Conservation (phyloP, 495 filamentous ascomycete genomes). For the Hapsidospora chrysogenum region DNA sequence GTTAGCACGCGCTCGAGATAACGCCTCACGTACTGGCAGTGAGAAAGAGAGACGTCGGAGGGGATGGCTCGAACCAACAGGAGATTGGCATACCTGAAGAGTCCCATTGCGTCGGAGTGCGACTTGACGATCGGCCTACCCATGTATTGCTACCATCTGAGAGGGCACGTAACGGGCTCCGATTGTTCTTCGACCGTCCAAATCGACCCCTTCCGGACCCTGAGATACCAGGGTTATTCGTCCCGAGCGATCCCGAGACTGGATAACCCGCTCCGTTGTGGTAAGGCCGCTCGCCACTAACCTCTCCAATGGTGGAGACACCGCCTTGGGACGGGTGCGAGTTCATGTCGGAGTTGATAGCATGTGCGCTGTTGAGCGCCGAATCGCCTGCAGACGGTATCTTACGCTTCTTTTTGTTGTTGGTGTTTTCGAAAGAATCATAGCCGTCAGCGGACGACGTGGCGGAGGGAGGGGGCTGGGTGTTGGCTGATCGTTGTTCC, state of each 20-base stretch:
- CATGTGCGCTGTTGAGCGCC: conserved; percentile 30
- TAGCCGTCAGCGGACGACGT: conserved; percentile 65
- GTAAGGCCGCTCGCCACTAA: not conserved
- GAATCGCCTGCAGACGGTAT: conserved; percentile 73
- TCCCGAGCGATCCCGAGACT: too few relatives aligned
- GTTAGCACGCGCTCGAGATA: conserved; percentile 4
- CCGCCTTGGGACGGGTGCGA: conserved; percentile 12
- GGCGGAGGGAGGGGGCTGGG: conserved; percentile 28
- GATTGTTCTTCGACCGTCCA: conserved; percentile 44
- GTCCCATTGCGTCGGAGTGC: not conserved
- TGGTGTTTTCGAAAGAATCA: conserved; percentile 95
- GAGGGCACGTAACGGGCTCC: conserved; percentile 45
- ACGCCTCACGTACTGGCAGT: too few relatives aligned
- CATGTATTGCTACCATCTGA: conserved; percentile 36
- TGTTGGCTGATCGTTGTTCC: conserved; percentile 13
- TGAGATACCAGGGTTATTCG: conserved; percentile 50
- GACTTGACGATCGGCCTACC: conserved; percentile 29
- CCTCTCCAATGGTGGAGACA: not conserved
- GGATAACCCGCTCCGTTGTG: conserved; percentile 17
- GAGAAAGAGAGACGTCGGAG: too few relatives aligned
- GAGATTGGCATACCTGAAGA: not conserved
- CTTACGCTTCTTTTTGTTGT: conserved; percentile 99
- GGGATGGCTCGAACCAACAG: too few relatives aligned
- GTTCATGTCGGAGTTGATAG: conserved; percentile 30
- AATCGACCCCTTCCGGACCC: conserved; percentile 68